Base-by-base conservation (phyloP, 192 early-diverging fungal species). In the Coemansia sp. region DNA sequence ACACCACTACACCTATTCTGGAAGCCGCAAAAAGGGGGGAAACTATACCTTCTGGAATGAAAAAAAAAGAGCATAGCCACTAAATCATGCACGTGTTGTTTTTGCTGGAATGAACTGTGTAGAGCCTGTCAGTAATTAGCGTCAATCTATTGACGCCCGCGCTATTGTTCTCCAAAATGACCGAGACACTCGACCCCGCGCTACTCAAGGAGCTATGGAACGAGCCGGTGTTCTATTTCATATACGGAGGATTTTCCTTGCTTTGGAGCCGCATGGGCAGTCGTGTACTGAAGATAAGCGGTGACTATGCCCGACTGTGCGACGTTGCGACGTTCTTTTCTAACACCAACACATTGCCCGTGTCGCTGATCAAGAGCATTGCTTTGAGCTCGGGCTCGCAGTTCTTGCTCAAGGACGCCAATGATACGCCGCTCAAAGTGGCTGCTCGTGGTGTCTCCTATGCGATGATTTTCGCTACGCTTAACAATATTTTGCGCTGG, bases 401-500 rank as follows among this genome's bases (percentile, higher is more conserved):
- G 13, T 80, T 86, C 22, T 68, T 87, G 44, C 76, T 86, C 38
- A 76, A 83, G 29, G 85, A 78, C 52, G 71, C 71, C 1, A 41
- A 71, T n/a, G 80, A 86, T 46, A 83, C 80, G 61, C 77, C 79
- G 33, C 61, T 80, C 18, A 79, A 83, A 68, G 85, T 79, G 46
- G 75, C 78, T 5, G 75, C 66, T 54, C 89, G 92, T 63, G 91
- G 91, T 15, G 87, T 93, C 33, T 91, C 92, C 1, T 95, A 93
- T 65, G 91, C 91, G 24, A 83, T 95, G 41, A 92, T 95, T 47
- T 93, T 89, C 75, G 90, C 89, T 51, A 89, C 92, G 57, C 90
- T 95, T 62, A 89, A 89, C 70, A 93, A 94, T 68, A 86, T 94
- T 18, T 54, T 92, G 59, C 87, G 91, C 29, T 94, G 92, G 92